Base-by-base conservation (phyloP, 2,329 filamentous ascomycete genomes). In the Aschersonia sp. region DNA sequence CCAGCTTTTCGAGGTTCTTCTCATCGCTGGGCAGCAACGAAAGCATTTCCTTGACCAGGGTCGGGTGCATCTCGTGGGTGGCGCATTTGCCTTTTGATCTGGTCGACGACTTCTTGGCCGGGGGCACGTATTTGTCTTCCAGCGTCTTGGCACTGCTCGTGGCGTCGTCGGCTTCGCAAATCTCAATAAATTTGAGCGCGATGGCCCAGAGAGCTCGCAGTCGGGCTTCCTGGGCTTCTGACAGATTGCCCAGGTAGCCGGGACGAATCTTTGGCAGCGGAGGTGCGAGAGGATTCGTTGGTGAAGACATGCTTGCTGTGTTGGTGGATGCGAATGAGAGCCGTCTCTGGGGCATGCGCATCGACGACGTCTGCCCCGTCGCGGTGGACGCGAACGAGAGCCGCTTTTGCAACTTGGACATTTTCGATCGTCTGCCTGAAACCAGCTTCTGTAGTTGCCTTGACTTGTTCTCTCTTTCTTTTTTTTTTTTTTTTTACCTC, bases 1-100 rank as follows among this genome's bases (percentile, higher is more conserved):
- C 83, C 63, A 88, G 83, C 43, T 86, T 87, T 61, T 90, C 87
- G 67, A 95, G 94, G 68, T 94, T 88, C 51, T 92, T 82, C 10
- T 67, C 65, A 29, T 81, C 77, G 37, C 67, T 50, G 6, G 53
- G 63, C 49, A 59, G 65, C 55, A 65, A 68, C 40, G 67, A 56
- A 4, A 63, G 58, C 7, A 63, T 57, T 32, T 58, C 51, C 4
- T 64, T 60, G 30, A 63, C 54, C 12, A 57, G 51, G 8, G 54
- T 47, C 9, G 59, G 52, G 6, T 63, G 58, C 11, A 65, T 70
- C 57, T 81, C 79, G 57, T 73, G 63, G 33, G 72, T 71, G 49
- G 83, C 67, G 48, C 78, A 73, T 61, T 80, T 81, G 66, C 84
- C 87, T 62, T 84, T 81, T 56, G 80, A 84, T 57, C 72, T 68